Conservation (phyloP, 1,139 yeast species). For the Sporopachydermia cereana region DNA sequence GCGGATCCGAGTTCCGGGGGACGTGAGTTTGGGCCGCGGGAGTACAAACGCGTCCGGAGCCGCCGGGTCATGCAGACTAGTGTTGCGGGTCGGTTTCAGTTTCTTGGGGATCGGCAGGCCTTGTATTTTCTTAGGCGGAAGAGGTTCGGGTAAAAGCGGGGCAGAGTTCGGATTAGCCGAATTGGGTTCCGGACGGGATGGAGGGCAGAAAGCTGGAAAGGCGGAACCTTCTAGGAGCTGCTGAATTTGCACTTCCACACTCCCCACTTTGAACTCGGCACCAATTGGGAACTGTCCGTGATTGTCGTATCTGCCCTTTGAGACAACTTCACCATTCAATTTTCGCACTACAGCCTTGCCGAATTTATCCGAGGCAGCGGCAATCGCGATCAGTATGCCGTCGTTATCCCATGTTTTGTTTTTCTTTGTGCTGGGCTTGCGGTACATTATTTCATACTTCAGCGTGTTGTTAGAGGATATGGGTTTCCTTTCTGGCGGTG, state of each 20-base stretch:
- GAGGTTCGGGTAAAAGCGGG: constrained; percentile 21
- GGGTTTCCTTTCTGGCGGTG: too few species aligned
- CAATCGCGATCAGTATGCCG: constrained; percentile 38
- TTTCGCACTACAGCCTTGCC: neutral
- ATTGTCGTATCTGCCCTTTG: constrained; percentile 2
- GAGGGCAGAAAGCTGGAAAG: neutral
- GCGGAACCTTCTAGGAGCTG: neutral
- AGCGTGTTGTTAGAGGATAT: too few species aligned
- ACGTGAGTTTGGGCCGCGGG: constrained; percentile 24
- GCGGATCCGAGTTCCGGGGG: constrained; percentile 16
- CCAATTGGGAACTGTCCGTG: neutral
- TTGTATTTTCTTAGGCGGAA: constrained; percentile 17
- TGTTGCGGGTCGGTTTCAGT: neutral
- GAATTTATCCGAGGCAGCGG: constrained; percentile 10
- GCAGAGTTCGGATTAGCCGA: constrained; percentile 13
- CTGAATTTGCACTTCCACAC: constrained; percentile 2
- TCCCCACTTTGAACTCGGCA: neutral
- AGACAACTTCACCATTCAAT: neutral
- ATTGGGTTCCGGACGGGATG: neutral
- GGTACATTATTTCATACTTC: constrained; percentile 41
- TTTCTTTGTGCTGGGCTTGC: constrained; percentile 65
- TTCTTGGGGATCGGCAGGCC: constrained; percentile 1
- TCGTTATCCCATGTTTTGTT: constrained; percentile 96
- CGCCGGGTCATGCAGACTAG: constrained; percentile 25
- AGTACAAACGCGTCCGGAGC: constrained; percentile 34